Conservation (phyloP, 1,284 basidiomycete genomes). For the Farysia itapuensis region DNA sequence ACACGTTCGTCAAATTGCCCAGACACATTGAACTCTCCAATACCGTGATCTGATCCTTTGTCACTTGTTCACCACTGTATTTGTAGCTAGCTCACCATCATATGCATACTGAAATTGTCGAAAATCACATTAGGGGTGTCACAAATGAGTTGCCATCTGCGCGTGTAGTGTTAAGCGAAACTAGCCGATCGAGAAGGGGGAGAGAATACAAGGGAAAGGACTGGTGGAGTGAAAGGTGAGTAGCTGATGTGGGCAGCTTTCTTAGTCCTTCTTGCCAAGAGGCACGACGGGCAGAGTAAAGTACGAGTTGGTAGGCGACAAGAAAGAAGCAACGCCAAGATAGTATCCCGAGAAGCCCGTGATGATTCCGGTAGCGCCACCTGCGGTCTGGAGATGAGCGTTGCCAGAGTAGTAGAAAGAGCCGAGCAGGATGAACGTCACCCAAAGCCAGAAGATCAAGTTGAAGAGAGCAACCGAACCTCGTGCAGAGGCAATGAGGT, state of each 20-base stretch:
- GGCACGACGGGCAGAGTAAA: constrained; percentile 41
- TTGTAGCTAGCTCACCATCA: too few relatives aligned
- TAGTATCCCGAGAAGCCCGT: constrained; percentile 44
- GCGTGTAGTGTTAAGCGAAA: too few relatives aligned
- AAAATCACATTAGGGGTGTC: too few relatives aligned
- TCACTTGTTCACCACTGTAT: background rate
- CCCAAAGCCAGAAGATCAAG: constrained; percentile 31
- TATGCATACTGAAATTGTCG: too few relatives aligned
- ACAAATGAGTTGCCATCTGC: too few relatives aligned
- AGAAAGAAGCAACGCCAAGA: constrained; percentile 30
- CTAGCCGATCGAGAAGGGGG: too few relatives aligned
- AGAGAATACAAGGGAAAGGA: background rate
- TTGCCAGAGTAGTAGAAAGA: constrained; percentile 18
- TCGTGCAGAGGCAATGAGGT: constrained; percentile 17
- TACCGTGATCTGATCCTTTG: constrained; percentile 23
- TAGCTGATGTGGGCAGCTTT: too few relatives aligned
- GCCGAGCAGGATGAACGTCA: constrained; percentile 29
- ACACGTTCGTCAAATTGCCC: constrained; percentile 49
- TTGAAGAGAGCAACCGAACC: constrained; percentile 30
- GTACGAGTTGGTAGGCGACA: constrained; percentile 36
- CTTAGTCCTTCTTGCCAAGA: constrained; percentile 21
- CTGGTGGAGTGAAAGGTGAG: background rate
- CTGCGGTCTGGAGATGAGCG: constrained; percentile 12
- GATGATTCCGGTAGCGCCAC: constrained; percentile 37
- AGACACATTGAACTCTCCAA: constrained; percentile 41